Evolutionary conservation across 257 asterid species (phyloP), one percentile per base, ranked within the genome.

Genomic region (Primulina eburnea): DNA sequence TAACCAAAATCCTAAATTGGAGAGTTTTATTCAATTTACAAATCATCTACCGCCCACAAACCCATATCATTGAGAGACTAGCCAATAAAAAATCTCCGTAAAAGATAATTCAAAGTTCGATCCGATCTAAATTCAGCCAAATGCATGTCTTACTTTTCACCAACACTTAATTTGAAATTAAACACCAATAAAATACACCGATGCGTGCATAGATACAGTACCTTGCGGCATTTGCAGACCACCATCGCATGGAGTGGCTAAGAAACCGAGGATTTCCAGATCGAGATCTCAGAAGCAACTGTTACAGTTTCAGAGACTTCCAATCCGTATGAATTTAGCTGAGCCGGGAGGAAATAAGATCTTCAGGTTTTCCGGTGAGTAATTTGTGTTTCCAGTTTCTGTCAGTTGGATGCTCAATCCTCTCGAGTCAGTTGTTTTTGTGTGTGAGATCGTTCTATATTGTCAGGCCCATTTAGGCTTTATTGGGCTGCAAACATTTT

Each of bases 161-260:
- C 55, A 32, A 58, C 76, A 33, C 75, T 64, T 4, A 38, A 60
- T 11, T 47, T 21, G 67, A 67, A 71, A 60, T 21, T 63, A 65
- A 12, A 32, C 29, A 75, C 32, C 7, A 52, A 26, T 2, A 43
- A 60, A 5, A 33, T 18, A 24, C 64, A 73, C 55, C 71, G 43
- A 30, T 38, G 26, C 26, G 56, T 28, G 67, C 26, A 20, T 14
- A 63, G 62, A 64, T 16, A 28, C 3, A 34, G 11, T 78, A 91
- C 98, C 97, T 92, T 92, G 74, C 97, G 97, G 88, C 98, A 92
- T 87, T 90, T 92, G 73, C 98, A 90, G 86, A 92, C 98, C 83
- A 92, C 98, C 98, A 92, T 92, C 56, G 85, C 82, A 78, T 67
- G 62, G 67, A 65, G 61, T 21, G 62, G 70, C 76, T 61, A 61